Evolutionary conservation across 2,329 filamentous ascomycete genomes (phyloP).

Genomic region (Colletotrichum eremochloae): DNA sequence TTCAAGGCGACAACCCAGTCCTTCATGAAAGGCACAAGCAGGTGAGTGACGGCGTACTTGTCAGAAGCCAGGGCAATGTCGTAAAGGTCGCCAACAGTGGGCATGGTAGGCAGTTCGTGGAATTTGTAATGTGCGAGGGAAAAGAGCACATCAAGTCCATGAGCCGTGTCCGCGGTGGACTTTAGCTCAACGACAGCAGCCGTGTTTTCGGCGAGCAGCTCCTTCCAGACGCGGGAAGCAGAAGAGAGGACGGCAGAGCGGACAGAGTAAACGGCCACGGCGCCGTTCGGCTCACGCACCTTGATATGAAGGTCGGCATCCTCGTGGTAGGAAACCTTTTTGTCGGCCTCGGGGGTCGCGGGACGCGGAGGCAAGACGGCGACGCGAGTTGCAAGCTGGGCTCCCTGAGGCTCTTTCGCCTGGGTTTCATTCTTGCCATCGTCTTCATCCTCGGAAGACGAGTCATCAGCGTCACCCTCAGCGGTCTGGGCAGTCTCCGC

Average conservation of each 20-base stretch:
- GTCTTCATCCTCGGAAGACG: constrained; percentile 31
- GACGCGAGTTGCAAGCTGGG: constrained; percentile 35
- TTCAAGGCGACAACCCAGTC: constrained; percentile 40
- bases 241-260: constrained; percentile 26
- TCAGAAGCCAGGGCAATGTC: constrained; percentile 36
- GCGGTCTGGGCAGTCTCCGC: constrained; percentile 28
- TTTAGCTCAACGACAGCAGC: constrained; percentile 30
- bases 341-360: constrained; percentile 34
- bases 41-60: constrained; percentile 39
- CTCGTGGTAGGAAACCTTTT: constrained; percentile 34
- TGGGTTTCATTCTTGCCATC: constrained; percentile 32
- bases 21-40: constrained; percentile 41
- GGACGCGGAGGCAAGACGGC: constrained; percentile 32
- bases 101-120: constrained; percentile 37
- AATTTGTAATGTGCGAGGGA: constrained; percentile 41
- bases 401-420: constrained; percentile 25
- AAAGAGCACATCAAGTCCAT: constrained; percentile 35
- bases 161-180: constrained; percentile 31
- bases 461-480: constrained; percentile 23
- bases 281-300: constrained; percentile 27
- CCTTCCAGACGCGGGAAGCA: constrained; percentile 36
- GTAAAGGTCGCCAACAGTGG: constrained; percentile 37
- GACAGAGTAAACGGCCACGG: constrained; percentile 31
- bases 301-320: constrained; percentile 36
- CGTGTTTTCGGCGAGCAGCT: constrained; percentile 26